Conservation (phyloP, 176 grass and related monocot genomes). For the Zea luxurians region DNA sequence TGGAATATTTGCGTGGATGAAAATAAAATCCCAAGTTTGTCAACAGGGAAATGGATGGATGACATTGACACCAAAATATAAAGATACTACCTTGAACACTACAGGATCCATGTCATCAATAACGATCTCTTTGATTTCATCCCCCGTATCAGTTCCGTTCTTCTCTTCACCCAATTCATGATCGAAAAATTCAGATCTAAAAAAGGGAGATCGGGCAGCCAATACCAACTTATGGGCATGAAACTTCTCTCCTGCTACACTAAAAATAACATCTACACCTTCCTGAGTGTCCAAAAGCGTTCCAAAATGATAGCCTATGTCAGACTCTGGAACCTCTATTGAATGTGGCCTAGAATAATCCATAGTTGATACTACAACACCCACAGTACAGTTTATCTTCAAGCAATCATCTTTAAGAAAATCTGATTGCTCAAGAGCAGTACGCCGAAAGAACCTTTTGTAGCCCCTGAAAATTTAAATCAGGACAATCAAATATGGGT, state of each 20-base stretch:
- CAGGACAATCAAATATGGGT: conserved; percentile 21
- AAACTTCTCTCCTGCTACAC: conserved; percentile 74
- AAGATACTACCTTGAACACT: conserved; percentile 73
- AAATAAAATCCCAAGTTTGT: background rate
- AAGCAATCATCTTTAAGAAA: conserved; percentile 92
- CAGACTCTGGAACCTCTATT: conserved; percentile 72
- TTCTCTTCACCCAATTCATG: conserved; percentile 49
- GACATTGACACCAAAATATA: conserved; percentile 20
- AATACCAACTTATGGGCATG: conserved; percentile 76
- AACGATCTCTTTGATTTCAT: conserved; percentile 58
- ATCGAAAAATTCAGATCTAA: conserved; percentile 66
- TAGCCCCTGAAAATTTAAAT: conserved; percentile 73
- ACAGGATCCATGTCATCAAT: conserved; percentile 77
- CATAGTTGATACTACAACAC: conserved; percentile 71
- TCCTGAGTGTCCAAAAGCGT: conserved; percentile 75
- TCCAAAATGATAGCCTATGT: conserved; percentile 84
- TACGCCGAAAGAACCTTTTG: conserved; percentile 75
- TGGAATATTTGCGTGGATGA: conserved; percentile 24
- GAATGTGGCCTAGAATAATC: conserved; percentile 61
- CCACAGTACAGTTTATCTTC: conserved; percentile 95
- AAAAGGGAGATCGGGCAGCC: conserved; percentile 69
- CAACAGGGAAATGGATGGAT: conserved; percentile 24
- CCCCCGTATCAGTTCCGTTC: conserved; percentile 5
- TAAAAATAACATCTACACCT: conserved; percentile 74
- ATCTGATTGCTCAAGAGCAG: conserved; percentile 75